These are phyloP conservation scores for Vachellia pachyceras DNA, from an alignment of 306 rosid species.

Conservation along the genomic window DNA sequence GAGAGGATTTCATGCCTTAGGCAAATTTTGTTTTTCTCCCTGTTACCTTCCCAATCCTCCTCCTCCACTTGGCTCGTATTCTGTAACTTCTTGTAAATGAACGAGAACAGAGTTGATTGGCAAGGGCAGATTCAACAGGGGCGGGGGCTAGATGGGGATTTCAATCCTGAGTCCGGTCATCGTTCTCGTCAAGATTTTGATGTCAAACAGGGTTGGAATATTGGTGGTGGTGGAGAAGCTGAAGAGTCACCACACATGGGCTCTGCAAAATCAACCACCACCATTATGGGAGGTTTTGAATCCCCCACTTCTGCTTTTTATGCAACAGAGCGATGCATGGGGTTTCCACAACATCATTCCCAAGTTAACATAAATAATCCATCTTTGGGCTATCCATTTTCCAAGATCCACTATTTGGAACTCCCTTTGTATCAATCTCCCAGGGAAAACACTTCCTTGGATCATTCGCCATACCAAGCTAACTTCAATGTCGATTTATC, in stretches of 20 bases:
- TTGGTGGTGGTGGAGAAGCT: slow-evolving; percentile 48
- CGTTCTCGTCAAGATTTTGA: slow-evolving; percentile 50
- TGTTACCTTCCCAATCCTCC: slow-evolving; percentile 38
- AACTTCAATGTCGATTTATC: slow-evolving; percentile 51
- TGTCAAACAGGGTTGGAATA: slow-evolving; percentile 51
- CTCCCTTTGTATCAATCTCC: slow-evolving; percentile 60
- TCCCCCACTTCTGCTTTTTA: slow-evolving; percentile 72
- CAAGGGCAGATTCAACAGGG: slow-evolving; percentile 46
- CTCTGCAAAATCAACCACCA: slow-evolving; percentile 42
- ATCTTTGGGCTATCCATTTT: slow-evolving; percentile 38
- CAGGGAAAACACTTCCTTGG: slow-evolving; percentile 43
- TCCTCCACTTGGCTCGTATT: slow-evolving; percentile 7
- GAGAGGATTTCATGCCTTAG: slow-evolving; percentile 49
- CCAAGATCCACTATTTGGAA: slow-evolving; percentile 44
- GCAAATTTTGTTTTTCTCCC: slow-evolving; percentile 36
- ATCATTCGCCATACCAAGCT: slow-evolving; percentile 46
- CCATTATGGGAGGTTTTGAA: slow-evolving; percentile 66
- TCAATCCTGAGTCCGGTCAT: slow-evolving; percentile 40
- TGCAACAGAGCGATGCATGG: slow-evolving; percentile 77
- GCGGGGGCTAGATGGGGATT: slow-evolving; percentile 51
- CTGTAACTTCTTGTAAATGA: slow-evolving; percentile 52
- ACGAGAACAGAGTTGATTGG: slow-evolving; percentile 53
- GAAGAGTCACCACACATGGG: slow-evolving; percentile 44
- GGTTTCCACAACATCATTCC: slow-evolving; percentile 62
- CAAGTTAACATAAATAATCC: slow-evolving; percentile 36